Base-by-base conservation (phyloP, 2,329 filamentous ascomycete genomes). In the Nemania serpens region DNA sequence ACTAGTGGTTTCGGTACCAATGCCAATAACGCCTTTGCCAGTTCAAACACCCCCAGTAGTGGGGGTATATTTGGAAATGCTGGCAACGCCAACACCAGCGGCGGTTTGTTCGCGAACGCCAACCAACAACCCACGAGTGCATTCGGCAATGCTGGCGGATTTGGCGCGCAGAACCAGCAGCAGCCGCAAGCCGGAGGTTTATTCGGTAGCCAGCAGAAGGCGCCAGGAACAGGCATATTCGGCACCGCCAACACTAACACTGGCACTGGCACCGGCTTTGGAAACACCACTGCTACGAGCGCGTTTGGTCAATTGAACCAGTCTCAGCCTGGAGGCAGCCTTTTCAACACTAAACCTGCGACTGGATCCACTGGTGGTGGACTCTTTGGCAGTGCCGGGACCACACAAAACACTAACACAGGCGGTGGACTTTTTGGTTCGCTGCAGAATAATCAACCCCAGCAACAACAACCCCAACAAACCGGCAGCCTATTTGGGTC, bases 361-460 rank as follows among this genome's bases (percentile, higher is more conserved):
- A 70, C 73, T 34, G 75, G 74, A 47, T 36, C 64, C 36, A 68
- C 72, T 36, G 58, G 61, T 37, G 58, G 61, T 37, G 77, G 78
- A 12, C 70, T 82, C 20, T 83, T 84, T 63, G 82, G 81, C 18
- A 68, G 68, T 54, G 54, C 73, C 25, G 76, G 74, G 52, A 72
- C 75, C 52, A 66, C 71, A 25, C 77, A 76, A 66, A 70, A 72
- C 37, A 72, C 69, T 12, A 69, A 71, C 46, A 72, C 79, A 12
- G 78, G 79, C 6, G 75, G 78, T 25, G 77, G 84, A 34, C 72
- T 87, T 15, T 88, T 88, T 63, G 84, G 85, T 13, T 70, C 69
- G 20, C 66, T 78, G 10, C 73, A 71, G 13, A 72, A 71, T 33
- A 72, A 78, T 55, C 63, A 77, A 62, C 75, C 77, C 58, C 78